A percentile compares a stretch with the other conserved stretches of the same genome.
These are phyloP conservation scores for Massarina eburnea DNA, from an alignment of 2,329 filamentous ascomycete species.

Conservation along the genomic window DNA sequence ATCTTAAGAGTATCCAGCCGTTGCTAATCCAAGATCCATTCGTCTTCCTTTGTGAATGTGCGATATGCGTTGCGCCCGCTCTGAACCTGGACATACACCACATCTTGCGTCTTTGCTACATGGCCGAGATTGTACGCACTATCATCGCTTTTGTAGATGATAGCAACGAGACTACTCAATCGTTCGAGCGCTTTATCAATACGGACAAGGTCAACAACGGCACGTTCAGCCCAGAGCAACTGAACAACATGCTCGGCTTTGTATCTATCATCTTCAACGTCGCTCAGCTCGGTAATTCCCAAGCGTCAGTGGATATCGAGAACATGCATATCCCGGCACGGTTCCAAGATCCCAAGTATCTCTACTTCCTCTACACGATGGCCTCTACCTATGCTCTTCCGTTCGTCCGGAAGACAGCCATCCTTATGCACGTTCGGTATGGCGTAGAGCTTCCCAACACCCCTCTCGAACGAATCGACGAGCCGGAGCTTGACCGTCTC, in stretches of 20 bases:
- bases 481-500: constrained; percentile 79
- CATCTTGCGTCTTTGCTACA: constrained; percentile 80
- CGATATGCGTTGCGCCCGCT: constrained; percentile 68
- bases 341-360: constrained; percentile 34
- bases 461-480: constrained; percentile 56
- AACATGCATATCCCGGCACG: constrained; percentile 23
- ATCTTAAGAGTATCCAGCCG: constrained; percentile 51
- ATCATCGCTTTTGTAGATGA: constrained; percentile 56
- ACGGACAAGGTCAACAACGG: constrained; percentile 24
- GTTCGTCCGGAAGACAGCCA: constrained; percentile 81
- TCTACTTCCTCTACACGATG: constrained; percentile 42
- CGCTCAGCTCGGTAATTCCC: constrained; percentile 24
- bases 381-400: constrained; percentile 82
- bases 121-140: constrained; percentile 87
- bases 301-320: constrained; percentile 25
- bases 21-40: constrained; percentile 73
- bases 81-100: constrained; percentile 75
- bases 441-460: constrained; percentile 83
- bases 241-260: constrained; percentile 35
- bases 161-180: constrained; percentile 7
- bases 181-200: constrained; percentile 28
- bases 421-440: constrained; percentile 84
- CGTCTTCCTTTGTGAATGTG: constrained; percentile 77
- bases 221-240: constrained; percentile 26
- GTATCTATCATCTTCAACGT: constrained; percentile 36